Conservation (phyloP, 805 yeast species). For the Pichia phayaonensis region DNA sequence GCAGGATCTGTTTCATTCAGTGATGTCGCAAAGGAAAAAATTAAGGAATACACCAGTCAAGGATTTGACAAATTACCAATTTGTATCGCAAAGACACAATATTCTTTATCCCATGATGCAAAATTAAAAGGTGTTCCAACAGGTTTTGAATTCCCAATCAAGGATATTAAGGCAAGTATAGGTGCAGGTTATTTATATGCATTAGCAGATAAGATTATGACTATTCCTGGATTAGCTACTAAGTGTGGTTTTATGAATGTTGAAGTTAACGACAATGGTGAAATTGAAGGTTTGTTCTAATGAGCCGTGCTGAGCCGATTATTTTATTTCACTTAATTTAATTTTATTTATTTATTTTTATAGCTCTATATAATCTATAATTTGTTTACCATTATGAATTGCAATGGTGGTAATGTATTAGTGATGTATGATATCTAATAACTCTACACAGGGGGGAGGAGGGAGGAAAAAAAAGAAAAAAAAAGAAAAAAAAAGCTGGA, state of each 20-base stretch:
- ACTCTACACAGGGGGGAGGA: too few species aligned
- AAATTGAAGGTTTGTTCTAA: conserved; percentile 86
- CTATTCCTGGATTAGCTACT: conserved; percentile 95
- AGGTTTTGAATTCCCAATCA: conserved; percentile 88
- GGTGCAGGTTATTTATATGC: conserved; percentile 98
- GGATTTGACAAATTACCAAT: conserved; percentile 89
- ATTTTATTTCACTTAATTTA: too few species aligned
- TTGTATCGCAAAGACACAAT: conserved; percentile 97
- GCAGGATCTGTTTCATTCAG: conserved; percentile 77
- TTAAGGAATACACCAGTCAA: conserved; percentile 73
- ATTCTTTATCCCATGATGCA: conserved; percentile 92
- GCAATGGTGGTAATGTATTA: too few species aligned
- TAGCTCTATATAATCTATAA: too few species aligned
- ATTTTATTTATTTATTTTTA: too few species aligned
- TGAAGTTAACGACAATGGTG: conserved; percentile 84
- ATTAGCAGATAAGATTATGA: conserved; percentile 92
- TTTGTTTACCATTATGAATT: too few species aligned
- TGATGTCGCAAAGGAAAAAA: conserved; percentile 73
- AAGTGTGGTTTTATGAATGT: conserved; percentile 96
- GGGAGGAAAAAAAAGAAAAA: not conserved
- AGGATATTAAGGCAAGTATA: conserved; percentile 88
- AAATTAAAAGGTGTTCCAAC: conserved; percentile 89
- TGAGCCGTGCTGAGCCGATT: too few species aligned
- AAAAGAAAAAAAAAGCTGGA: not conserved
- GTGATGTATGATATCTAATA: too few species aligned